Base-by-base conservation (phyloP, 1,284 basidiomycete species). In the Sphagnurus paluster region DNA sequence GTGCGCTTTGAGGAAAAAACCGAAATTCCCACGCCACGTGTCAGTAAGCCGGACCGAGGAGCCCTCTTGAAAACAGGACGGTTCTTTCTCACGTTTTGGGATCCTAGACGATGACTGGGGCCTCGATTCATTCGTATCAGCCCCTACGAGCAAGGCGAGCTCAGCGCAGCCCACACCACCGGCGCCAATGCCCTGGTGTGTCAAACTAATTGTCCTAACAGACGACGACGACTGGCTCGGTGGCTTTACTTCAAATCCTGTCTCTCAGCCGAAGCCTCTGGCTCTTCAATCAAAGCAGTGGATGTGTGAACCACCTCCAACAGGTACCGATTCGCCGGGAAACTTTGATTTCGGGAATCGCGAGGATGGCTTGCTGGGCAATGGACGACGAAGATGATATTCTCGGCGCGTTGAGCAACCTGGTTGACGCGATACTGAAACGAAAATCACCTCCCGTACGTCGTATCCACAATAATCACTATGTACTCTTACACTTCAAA, bases 301-400 rank as follows among this genome's bases (percentile, higher is more conserved):
- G 34, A 33, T 42, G 13, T 26, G 32, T 28, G 41, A 26, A 34
- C 24, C 56, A 49, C 19, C 53, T 52, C 30, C 43, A 23, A 35
- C 39, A 36, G 67, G 68, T 2, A 61, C 72, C 0, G 61, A 68
- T 48, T 73, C 77, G 0, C 77, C 77, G 0, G 74, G 75, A 9
- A 74, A 81, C 52, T 85, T 87, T 55, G 84, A 86, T 59, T 87
- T 84, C 63, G 83, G 80, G 1, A 72, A 80, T 57, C 70, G 77
- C 9, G 77, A 80, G 29, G 62, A 66, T 41, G 56, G 68, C 17
- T 40, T 56, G 19, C 68, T 70, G 4, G 70, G 69, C 35, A 68
- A 57, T 29, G 70, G 69, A 69, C 39, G 73, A 74, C 16, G 74
- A 76, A 7, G 84, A 87, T 53, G 85, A 92, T 66, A 77, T 91